These are phyloP conservation scores for Fusarium mundagurra DNA, from an alignment of 2,329 filamentous ascomycete genomes.

Conservation along the genomic window DNA sequence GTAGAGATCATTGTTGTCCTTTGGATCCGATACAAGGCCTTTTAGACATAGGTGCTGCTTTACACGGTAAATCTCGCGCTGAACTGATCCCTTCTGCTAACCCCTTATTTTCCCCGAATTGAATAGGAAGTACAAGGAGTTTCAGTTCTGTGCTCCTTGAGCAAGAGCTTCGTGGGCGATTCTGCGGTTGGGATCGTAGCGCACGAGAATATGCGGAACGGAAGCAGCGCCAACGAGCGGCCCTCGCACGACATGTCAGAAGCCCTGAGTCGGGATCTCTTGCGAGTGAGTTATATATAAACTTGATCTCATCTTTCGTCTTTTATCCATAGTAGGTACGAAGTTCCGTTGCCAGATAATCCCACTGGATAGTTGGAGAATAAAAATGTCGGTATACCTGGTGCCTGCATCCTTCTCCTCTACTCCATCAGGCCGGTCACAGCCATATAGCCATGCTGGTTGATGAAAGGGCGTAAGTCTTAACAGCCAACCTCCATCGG, in stretches of 20 bases:
- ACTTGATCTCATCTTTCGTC: neutral
- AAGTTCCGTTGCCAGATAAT: neutral
- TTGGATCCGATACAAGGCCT: neutral
- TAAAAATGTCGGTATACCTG: neutral
- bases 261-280: neutral
- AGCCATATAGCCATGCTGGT: no score
- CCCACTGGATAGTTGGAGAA: neutral
- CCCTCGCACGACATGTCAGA: neutral
- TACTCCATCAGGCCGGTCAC: neutral
- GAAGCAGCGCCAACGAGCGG: neutral
- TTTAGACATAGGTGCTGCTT: no score
- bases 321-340: no score
- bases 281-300: neutral
- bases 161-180: no score
- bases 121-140: no score
- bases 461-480: neutral
- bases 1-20: neutral
- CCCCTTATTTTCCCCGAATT: no score
- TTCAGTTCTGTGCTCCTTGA: no score
- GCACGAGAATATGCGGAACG: no score
- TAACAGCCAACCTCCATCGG: fast-evolving
- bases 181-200: no score
- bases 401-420: neutral
- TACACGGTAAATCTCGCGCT: neutral
- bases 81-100: neutral